Base-by-base conservation (phyloP, 805 yeast species). In the Saturnispora sanitii region DNA sequence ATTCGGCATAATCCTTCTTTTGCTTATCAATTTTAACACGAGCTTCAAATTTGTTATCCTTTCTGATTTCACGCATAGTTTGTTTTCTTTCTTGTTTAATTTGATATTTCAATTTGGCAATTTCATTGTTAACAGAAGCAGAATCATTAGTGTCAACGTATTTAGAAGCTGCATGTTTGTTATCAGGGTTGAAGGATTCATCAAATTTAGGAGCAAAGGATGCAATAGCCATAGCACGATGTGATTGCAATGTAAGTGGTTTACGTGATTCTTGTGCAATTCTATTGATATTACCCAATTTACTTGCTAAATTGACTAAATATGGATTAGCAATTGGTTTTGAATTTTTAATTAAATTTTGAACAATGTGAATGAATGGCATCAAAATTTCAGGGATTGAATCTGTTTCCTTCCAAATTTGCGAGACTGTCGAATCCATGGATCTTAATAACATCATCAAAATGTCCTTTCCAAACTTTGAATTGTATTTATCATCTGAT, bases 161-260 rank as follows among this genome's bases (percentile, higher is more conserved):
- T 32, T 34, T 33, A 9, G 47, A 33, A 29, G 44, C 43, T 1
- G 38, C 33, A 7, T 94, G 83, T 65, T 84, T 88, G 75, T 79
- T 84, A 57, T 86, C 96, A 42, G 96, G 95, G 65, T 88, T 90
- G 74, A 80, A 92, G 68, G 87, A 86, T 55, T 86, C 97, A 64
- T 90, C 96, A 58, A 82, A 92, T 62, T 83, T 79, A 49, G 99
- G 99, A 28, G 87, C 82, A 53, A 73, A 73, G 2, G 95, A 73
- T 31, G 87, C 79, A 54, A 92, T 82, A 3, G 95, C 82, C 42
- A 92, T 57, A 19, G 94, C 86, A 54, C 74, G 76, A 65, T 88
- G 96, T 6, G 74, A 65, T 64, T 92, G 99, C 47, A 92, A 69
- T 13, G 76, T 66, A 52, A 92, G 71, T 43, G 96, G 96, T 43